A percentile compares a stretch with the other conserved stretches of the same genome.
Conservation (phyloP, 805 yeast genomes). For the Jamesozyma hellenica region DNA sequence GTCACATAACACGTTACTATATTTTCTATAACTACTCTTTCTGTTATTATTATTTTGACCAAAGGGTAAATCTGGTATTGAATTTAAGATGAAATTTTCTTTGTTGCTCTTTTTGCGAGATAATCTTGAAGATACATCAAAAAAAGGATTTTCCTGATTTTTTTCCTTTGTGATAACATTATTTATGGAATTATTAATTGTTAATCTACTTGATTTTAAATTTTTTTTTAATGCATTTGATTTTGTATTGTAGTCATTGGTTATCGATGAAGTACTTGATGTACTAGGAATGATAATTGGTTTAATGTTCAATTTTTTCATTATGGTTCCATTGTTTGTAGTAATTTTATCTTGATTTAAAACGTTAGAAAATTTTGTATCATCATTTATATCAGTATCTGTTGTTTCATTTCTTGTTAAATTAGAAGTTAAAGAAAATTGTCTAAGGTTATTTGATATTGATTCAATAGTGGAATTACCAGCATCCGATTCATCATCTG, state of each 20-base stretch:
- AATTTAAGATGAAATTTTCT: conserved; percentile 11
- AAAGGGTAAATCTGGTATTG: conserved; percentile 14
- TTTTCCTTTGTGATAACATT: not conserved
- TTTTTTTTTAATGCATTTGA: too few relatives aligned
- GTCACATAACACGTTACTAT: too few relatives aligned
- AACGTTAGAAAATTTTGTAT: not conserved
- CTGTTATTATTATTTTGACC: not conserved
- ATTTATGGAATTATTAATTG: conserved; percentile 5
- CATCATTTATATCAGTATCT: not conserved
- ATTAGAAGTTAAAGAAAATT: conserved; percentile 8
- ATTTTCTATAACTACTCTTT: not conserved
- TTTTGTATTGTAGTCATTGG: not conserved
- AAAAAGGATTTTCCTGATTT: conserved; percentile 15
- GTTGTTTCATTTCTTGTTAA: not conserved
- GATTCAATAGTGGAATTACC: conserved; percentile 11
- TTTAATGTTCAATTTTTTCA: conserved; percentile 34
- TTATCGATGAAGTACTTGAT: not conserved
- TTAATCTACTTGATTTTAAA: not conserved
- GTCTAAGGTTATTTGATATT: conserved; percentile 7
- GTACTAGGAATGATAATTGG: conserved; percentile 28
- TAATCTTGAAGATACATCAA: conserved; percentile 5
- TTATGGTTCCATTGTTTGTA: conserved; percentile 7
- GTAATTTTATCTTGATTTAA: not conserved
- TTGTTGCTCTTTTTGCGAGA: not conserved
- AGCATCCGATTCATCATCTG: conserved; percentile 13